These are phyloP conservation scores for Cenchrus fungigraminus DNA, from an alignment of 176 grass and related monocot genomes.

Conservation along the genomic window DNA sequence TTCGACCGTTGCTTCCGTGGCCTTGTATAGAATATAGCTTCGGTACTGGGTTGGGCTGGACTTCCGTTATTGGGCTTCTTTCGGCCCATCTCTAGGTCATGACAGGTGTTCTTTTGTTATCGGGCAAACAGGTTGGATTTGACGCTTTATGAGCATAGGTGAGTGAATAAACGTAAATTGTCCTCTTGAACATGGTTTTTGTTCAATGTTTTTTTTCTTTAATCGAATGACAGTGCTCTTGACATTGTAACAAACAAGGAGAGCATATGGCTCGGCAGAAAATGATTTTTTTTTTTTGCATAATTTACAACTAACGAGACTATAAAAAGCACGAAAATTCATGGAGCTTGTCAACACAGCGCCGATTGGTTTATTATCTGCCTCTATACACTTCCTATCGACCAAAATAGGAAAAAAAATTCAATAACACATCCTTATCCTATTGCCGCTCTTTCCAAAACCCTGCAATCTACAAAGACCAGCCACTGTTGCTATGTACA, in stretches of 20 bases:
- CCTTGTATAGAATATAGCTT: too few relatives aligned
- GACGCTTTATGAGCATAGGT: too few relatives aligned
- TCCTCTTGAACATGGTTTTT: neutral
- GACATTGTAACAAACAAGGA: too few relatives aligned
- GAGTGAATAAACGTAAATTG: neutral
- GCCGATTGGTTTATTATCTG: neutral
- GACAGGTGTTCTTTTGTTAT: too few relatives aligned
- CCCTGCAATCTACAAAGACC: conserved; percentile 36
- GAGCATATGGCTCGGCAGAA: neutral
- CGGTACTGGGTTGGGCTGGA: too few relatives aligned
- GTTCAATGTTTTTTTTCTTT: neutral
- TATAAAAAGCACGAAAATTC: neutral
- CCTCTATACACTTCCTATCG: neutral
- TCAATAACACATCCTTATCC: conserved; percentile 22
- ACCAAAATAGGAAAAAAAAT: neutral
- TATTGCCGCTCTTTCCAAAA: conserved; percentile 36
- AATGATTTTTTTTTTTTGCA: neutral
- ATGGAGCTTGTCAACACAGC: neutral
- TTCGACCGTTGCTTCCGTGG: too few relatives aligned
- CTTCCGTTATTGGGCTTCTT: too few relatives aligned
- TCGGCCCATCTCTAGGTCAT: too few relatives aligned
- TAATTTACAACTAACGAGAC: neutral
- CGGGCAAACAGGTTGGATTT: too few relatives aligned
- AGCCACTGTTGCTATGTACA: conserved; percentile 19
- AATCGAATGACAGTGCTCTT: neutral